Evolutionary conservation across 441 rosid species (phyloP), one percentile per base, ranked within the genome.

Genomic region (Gossypium lobatum): DNA sequence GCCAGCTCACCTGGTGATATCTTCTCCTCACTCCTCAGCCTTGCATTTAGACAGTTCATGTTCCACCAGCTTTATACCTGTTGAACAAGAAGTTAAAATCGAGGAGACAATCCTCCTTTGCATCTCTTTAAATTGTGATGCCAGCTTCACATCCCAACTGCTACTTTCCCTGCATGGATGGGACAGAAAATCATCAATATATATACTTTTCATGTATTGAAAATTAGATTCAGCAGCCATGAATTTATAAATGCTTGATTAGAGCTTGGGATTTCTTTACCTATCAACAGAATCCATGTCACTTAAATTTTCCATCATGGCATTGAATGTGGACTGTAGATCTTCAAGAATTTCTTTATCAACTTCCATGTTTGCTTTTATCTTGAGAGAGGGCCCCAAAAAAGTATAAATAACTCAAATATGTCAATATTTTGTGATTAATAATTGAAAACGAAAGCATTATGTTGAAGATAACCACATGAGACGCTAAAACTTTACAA

Each of bases 41-140:
- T 17, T 1, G 3, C 34, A 57, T 74, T 82, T 85, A 23, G 79
- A 46, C 59, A 85, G 75, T 64, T 87, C 86, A 1, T 76, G 78
- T 83, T 88, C 88, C 64, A 91, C 80, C 82, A 88, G 48, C 69
- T 84, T 80, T 71, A 80, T 72, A 73, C 97, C 96, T 7, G 79
- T 69, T 67, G 82, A 79, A 76, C 97, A 95, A 14, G 98, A 89
- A 67, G 82, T 77, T 78, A 88, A 39, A 74, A 95, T 83, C 4
- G 97, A 95, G 58, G 95, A 88, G 34, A 88, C 16, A 23, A 92
- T 88, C 83, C 80, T 87, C 75, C 86, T 85, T 26, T 88, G 96
- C 59, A 48, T 75, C 74, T 81, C 85, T 79, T 87, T 89, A 71
- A 71, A 92, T 76, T 78, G 83, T 67, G 79, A 72, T 2, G 87